Base-by-base conservation (phyloP, 2,329 filamentous ascomycete genomes). In the Alternaria sp. region DNA sequence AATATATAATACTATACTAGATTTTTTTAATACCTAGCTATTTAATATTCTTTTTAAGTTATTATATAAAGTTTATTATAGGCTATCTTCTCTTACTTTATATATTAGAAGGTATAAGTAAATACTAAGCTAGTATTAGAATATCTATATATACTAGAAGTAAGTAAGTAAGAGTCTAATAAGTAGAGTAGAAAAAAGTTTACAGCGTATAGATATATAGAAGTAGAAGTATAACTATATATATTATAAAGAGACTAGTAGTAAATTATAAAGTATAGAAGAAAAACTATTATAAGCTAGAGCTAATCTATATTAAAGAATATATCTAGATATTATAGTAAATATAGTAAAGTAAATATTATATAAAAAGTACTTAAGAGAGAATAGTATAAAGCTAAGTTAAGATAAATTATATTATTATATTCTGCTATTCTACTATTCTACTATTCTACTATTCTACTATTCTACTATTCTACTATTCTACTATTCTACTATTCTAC, bases 231-330 rank as follows among this genome's bases (percentile, higher is more conserved):
- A 25, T 23, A 54, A 45, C 56, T 63, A 50, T 26, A 63, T 59
- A 63, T 55, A 54, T 49, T 44, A 32, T 49, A 12, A 59, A 55
- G 45, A 59, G 28, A 58, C 28, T 23, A 12, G 51, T 36, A 56
- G 56, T 45, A 63, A 63, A 59, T 59, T 63, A 12, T 32, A 9
- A 25, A 50, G 30, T 59, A 40, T 25, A 26, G 21, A 23, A 54
- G 43, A 46, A 59, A 59, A 54, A 11, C 17, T 54, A n/a, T 59
- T 10, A 21, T 54, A 23, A 45, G 21, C 21, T 59, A 28, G 21
- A 54, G 28, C 25, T 59, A 6, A 46, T 59, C 15, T 40, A 54
- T 59, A 19, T 59, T 45, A 23, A 26, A 52, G 57, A 10, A 59
- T 26, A 59, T 59, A 40, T 59, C 19, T 12, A 46, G 19, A 51